Percentiles rank a stretch among this genome's conserved stretches.
These are phyloP conservation scores for Zygoascus sp. DNA, from an alignment of 1,139 yeast genomes.

Conservation along the genomic window DNA sequence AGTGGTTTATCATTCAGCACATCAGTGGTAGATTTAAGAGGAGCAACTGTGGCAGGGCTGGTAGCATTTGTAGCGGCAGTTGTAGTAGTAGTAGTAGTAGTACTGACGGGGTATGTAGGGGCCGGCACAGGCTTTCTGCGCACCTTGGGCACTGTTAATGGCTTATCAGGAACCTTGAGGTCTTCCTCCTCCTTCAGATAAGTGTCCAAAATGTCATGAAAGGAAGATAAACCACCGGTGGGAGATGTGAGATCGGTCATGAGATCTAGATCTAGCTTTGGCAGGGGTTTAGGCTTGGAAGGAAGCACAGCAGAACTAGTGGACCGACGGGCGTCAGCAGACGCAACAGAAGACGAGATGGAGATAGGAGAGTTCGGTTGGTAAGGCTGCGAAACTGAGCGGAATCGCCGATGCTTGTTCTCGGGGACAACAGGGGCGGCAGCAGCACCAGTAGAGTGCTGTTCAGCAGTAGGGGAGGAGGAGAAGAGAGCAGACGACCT, in stretches of 20 bases:
- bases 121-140: neutral
- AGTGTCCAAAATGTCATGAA: conserved; percentile 11
- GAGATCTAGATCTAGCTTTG: conserved; percentile 4
- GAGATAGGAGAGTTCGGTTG: neutral
- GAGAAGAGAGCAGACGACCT: neutral
- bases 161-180: neutral
- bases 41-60: too few species aligned
- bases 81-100: too few species aligned
- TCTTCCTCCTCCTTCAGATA: conserved; percentile 9
- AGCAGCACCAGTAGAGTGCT: too few species aligned
- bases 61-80: too few species aligned
- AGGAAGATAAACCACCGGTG: neutral
- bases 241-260: neutral
- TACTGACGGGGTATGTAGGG: neutral
- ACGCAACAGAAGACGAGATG: neutral
- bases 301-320: neutral
- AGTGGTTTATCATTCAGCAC: neutral
- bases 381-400: conserved; percentile 2
- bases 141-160: neutral
- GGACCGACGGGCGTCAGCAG: conserved; percentile 1
- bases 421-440: too few species aligned
- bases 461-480: neutral
- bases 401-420: neutral
- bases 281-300: conserved; percentile 1
- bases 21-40: neutral